Base-by-base conservation (phyloP, 2,329 filamentous ascomycete genomes). In the Scedosporium apiospermum region DNA sequence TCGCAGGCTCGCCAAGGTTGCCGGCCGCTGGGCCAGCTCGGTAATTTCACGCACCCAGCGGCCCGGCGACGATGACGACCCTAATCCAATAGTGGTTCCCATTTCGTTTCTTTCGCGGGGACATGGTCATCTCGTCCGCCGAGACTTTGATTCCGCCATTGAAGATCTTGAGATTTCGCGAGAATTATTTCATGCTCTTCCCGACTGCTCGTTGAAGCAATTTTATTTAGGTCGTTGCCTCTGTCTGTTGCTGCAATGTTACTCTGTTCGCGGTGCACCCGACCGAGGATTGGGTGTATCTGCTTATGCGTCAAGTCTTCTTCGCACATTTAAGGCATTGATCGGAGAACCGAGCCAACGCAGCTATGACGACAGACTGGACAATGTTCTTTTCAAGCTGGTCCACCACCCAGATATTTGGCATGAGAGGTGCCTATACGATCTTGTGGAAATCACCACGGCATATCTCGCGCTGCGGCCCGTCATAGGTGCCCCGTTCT, bases 351-450 rank as follows among this genome's bases (percentile, higher is more conserved):
- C 60, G 7, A 18, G 16, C 30, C 27, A n/a, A 30, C 46, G 60
- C 4, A 10, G 1, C 49, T 44, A 55, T 23, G 12, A 26, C 26
- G 49, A 55, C 27, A 57, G 12, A 21, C 46, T 49, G 6, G 60
- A 61, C 30, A 57, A 55, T 51, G 60, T 34, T 16, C 60, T 61
- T 18, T 51, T 61, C 49, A 61, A 44, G 21, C 30, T 61, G n/a
- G 21, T 51, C 4, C 60, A 61, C 27, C 60, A 46, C 6, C 30
- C 46, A 6, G 21, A 38, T 30, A 42, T 61, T 27, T 61, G 60
- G 60, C 38, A 57, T 21, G 60, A 41, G 27, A 30, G 49, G 10
- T 61, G 60, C 14, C 42, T 61, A n/a, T 61, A 57, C 49, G 60
- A 61, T 41, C 49, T 61, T 5, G 60, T 61, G 4, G 60, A 61